These are phyloP conservation scores for Melampsora larici-populina DNA, from an alignment of 1,284 basidiomycete species.

Conservation along the genomic window DNA sequence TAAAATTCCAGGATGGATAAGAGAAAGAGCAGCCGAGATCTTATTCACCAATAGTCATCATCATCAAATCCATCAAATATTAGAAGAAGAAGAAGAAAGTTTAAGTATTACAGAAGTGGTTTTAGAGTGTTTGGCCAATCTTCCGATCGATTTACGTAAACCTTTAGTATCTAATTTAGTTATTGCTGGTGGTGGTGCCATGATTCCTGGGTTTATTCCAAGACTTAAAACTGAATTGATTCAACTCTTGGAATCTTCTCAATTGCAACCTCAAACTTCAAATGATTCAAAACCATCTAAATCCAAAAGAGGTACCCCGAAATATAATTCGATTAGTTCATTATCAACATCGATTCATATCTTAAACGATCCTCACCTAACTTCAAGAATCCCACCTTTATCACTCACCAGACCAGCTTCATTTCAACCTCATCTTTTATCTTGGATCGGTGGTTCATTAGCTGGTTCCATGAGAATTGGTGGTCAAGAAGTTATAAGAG, in stretches of 20 bases:
- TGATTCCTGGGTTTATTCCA: constrained; percentile 85
- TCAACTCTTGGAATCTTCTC: not conserved
- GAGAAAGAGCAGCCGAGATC: constrained; percentile 83
- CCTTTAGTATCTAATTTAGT: constrained; percentile 75
- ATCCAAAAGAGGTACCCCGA: too few species aligned
- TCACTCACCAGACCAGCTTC: not conserved
- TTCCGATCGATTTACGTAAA: constrained; percentile 81
- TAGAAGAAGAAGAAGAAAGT: constrained; percentile 66
- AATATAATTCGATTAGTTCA: not conserved
- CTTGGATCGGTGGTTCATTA: constrained; percentile 36
- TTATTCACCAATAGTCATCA: constrained; percentile 68
- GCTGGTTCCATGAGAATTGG: constrained; percentile 37
- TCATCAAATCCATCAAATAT: constrained; percentile 75
- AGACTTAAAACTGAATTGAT: constrained; percentile 71
- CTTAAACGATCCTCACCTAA: not conserved
- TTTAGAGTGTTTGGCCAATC: constrained; percentile 57
- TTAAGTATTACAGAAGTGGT: not conserved
- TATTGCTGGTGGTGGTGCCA: constrained; percentile 80
- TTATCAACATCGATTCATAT: not conserved
- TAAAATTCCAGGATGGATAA: constrained; percentile 86
- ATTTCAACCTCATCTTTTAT: constrained; percentile 25
- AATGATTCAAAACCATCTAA: not conserved
- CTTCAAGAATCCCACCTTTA: not conserved
- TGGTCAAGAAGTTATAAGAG: constrained; percentile 34
- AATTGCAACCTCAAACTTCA: not conserved